Base-by-base conservation (phyloP, 495 filamentous ascomycete genomes). In the Penicillium parvum region DNA sequence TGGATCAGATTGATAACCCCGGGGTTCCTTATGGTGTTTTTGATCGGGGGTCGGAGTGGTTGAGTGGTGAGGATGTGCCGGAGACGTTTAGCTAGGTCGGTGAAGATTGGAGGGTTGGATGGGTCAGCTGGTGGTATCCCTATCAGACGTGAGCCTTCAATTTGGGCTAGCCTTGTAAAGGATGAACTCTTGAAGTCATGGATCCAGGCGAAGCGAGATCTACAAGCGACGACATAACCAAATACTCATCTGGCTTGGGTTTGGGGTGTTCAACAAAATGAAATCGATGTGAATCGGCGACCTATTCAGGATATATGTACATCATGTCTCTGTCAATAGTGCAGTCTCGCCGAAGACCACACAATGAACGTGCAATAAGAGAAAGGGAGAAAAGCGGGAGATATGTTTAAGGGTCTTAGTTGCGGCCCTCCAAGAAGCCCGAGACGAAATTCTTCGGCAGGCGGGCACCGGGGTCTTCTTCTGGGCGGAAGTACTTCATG, bases 401-500 rank as follows among this genome's bases (percentile, higher is more conserved):
- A 35, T 44, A 50, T 28, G 41, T 27, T 35, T 34, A 49, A 43
- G 17, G 43, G 26, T 30, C 32, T 47, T 57, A 73, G 60, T 73
- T 73, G 55, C 69, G 69, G 50, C 69, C 69, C 81, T 98, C 87
- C 59, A 97, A 73, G 75, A 98, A 98, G 21, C 89, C 88, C 47
- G 77, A 75, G 68, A 98, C 89, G 69, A 98, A 97, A 66, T 80
- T 88, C 43, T 77, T 72, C 20, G 92, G 92, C 65, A 95, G 68
- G 52, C 77, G 78, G 44, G 85, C 84, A 47, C 75, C 81, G 17
- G 81, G 77, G 49, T 95, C 87, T 64, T 95, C 90, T 65, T 95
- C 88, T 61, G 81, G 73, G 55, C 88, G 79, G 77, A 96, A 98
- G 70, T 94, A 98, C 60, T 95, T 95, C 76, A 98, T 86, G 52